A percentile compares a stretch with the other conserved stretches of the same genome.
phyloP scores from a whole-genome alignment of 805 yeast species.

The Candida arabinofermentans region DNA sequence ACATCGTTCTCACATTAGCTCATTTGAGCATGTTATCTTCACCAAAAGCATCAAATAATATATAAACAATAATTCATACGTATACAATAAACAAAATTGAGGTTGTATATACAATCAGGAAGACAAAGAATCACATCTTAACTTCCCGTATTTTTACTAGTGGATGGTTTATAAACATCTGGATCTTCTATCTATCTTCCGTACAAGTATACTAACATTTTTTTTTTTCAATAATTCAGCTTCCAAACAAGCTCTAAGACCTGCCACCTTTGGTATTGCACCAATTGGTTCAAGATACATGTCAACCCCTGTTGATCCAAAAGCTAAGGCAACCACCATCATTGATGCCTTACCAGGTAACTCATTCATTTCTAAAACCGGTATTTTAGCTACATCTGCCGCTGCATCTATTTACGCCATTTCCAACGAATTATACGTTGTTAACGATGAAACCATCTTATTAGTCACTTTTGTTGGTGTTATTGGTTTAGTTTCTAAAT shows the following conservation, averaged over 20 bases:
- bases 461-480: conserved; percentile 77
- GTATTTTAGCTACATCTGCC: conserved; percentile 88
- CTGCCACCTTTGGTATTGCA: conserved; percentile 4
- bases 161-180: no score
- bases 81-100: no score
- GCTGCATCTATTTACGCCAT: conserved; percentile 94
- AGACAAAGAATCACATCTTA: no score
- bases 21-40: no score
- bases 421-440: conserved; percentile 86
- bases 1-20: no score
- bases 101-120: no score
- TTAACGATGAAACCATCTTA: conserved; percentile 91
- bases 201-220: background rate
- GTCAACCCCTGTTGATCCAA: conserved; percentile 74
- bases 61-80: no score
- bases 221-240: conserved; percentile 11
- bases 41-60: no score
- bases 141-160: no score
- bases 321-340: conserved; percentile 84
- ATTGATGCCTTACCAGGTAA: conserved; percentile 93
- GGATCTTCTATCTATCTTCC: no score
- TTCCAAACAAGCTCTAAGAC: conserved; percentile 32
- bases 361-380: conserved; percentile 84
- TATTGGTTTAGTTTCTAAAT: conserved; percentile 71
- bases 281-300: conserved; percentile 58